These are phyloP conservation scores for Neonectria magnoliae DNA, from an alignment of 2,329 filamentous ascomycete genomes.

Conservation along the genomic window DNA sequence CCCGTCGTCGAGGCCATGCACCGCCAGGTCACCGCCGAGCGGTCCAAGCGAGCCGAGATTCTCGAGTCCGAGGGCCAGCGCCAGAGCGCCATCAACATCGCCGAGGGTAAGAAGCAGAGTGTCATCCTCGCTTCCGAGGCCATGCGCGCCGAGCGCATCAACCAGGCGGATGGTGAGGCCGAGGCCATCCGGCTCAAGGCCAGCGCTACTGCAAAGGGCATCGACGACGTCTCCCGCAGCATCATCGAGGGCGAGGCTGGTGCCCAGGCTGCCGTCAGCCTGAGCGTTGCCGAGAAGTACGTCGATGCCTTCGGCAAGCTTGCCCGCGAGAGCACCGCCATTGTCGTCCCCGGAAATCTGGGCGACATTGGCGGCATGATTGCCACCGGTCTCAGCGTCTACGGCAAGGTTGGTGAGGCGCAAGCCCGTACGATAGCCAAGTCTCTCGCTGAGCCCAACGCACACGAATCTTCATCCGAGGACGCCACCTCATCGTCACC, in stretches of 20 bases:
- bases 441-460: slow-evolving; percentile 53
- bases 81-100: slow-evolving; percentile 98
- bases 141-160: slow-evolving; percentile 89
- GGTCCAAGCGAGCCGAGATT: slow-evolving; percentile 97
- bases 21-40: slow-evolving; percentile 95
- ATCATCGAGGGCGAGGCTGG: slow-evolving; percentile 78
- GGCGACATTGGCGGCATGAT: slow-evolving; percentile 98
- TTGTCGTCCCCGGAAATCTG: slow-evolving; percentile 96
- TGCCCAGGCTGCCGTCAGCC: slow-evolving; percentile 84
- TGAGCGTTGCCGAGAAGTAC: slow-evolving; percentile 96
- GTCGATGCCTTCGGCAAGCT: slow-evolving; percentile 93
- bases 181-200: slow-evolving; percentile 92
- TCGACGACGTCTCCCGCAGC: slow-evolving; percentile 82
- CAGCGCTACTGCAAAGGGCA: slow-evolving; percentile 84
- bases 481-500: slow-evolving; percentile 29
- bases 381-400: slow-evolving; percentile 92
- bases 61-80: slow-evolving; percentile 96
- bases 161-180: slow-evolving; percentile 89
- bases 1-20: slow-evolving; percentile 98
- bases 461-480: slow-evolving; percentile 33
- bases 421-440: slow-evolving; percentile 76
- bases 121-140: slow-evolving; percentile 97
- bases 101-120: slow-evolving; percentile 95
- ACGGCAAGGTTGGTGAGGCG: slow-evolving; percentile 88
- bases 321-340: slow-evolving; percentile 93